Conservation (phyloP, 116 monocot genomes). For the Dioscorea cayenensis region DNA sequence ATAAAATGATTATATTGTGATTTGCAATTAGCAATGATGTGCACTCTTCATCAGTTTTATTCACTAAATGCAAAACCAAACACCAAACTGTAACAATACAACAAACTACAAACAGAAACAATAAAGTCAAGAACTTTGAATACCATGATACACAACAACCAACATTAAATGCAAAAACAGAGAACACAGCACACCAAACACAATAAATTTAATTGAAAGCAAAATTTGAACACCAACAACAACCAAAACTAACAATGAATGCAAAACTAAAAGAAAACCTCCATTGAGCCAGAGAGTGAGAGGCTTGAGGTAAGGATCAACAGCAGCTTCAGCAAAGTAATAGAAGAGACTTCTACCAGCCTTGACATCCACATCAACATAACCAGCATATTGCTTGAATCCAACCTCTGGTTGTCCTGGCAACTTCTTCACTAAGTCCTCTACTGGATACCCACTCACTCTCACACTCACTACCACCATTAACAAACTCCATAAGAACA, state of each 20-base stretch:
- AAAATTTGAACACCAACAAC: not conserved
- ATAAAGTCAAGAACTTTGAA: not conserved
- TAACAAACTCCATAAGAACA: slow-evolving; percentile 4
- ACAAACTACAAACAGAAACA: not conserved
- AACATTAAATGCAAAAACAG: not conserved
- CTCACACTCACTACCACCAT: slow-evolving; percentile 1
- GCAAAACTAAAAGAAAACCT: slow-evolving; percentile 23
- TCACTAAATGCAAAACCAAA: not conserved
- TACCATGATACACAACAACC: not conserved
- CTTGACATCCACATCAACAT: slow-evolving; percentile 55
- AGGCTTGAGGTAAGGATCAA: slow-evolving; percentile 41
- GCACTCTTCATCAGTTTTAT: not conserved
- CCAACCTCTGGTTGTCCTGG: slow-evolving; percentile 55
- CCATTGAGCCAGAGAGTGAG: slow-evolving; percentile 85
- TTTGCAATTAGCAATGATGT: not conserved
- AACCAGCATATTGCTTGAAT: slow-evolving; percentile 69
- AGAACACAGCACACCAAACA: not conserved
- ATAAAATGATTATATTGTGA: not conserved
- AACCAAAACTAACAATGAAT: not conserved
- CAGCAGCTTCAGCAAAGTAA: slow-evolving; percentile 71
- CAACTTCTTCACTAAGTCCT: slow-evolving; percentile 45
- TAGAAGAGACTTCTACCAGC: slow-evolving; percentile 73
- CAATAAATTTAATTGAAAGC: not conserved
- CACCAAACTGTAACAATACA: no score
- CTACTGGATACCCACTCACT: slow-evolving; percentile 27